phyloP scores from a whole-genome alignment of 2,329 filamentous ascomycete genomes.

The Beauveria sp. region DNA sequence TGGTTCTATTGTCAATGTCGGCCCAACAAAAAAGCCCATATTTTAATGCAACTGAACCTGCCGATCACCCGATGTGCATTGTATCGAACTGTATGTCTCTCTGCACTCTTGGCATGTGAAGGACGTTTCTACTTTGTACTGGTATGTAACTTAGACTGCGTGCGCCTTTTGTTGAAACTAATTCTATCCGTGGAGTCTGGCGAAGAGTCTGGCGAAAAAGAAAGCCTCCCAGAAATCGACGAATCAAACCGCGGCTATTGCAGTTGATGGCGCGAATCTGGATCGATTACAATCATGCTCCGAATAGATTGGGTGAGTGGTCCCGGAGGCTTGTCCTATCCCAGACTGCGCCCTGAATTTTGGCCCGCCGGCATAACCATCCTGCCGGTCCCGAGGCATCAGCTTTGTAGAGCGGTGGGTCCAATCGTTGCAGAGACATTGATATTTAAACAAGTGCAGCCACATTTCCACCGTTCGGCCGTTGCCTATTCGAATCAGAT shows the following conservation, averaged over 20 bases:
- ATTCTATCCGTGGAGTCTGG: too few relatives aligned
- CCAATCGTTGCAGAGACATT: not conserved
- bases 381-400: constrained; percentile 3
- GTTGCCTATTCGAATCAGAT: not conserved
- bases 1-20: too few relatives aligned
- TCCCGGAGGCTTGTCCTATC: not conserved
- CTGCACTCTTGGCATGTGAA: too few relatives aligned
- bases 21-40: too few relatives aligned
- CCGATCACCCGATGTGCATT: too few relatives aligned
- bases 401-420: not conserved
- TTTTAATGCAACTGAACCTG: too few relatives aligned
- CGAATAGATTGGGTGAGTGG: not conserved
- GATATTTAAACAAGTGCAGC: not conserved
- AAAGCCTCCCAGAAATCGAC: too few relatives aligned
- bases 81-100: too few relatives aligned
- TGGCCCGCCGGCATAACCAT: constrained; percentile 2
- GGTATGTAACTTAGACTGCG: too few relatives aligned
- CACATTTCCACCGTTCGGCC: not conserved
- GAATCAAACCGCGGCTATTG: not conserved
- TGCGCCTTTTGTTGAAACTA: too few relatives aligned
- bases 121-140: too few relatives aligned
- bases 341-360: not conserved
- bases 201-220: too few relatives aligned
- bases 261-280: not conserved
- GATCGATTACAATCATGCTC: not conserved